Conservation (phyloP, 139 green algal genomes). For the Volvox africanus region DNA sequence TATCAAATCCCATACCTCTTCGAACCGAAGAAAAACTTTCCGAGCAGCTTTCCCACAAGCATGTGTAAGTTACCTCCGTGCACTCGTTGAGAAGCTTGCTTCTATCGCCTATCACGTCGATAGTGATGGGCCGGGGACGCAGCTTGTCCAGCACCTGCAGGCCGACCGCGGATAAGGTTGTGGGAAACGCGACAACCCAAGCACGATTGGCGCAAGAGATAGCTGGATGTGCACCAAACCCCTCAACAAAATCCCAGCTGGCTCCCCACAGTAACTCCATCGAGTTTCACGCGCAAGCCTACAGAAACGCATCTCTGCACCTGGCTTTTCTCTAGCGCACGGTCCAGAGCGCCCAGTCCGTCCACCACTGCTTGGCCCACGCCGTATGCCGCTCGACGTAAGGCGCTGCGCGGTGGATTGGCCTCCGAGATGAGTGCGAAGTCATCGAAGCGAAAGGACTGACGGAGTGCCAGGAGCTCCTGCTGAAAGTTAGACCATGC, state of each 20-base stretch:
- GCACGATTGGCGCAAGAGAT: no score
- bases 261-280: no score
- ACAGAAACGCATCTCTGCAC: neutral
- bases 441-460: constrained; percentile 78
- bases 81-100: constrained; percentile 27
- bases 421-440: constrained; percentile 63
- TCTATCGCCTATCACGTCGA: neutral
- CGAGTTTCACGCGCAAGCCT: neutral
- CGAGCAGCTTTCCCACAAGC: neutral
- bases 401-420: constrained; percentile 45
- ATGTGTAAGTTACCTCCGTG: neutral
- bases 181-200: no score
- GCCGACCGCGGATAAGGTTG: no score
- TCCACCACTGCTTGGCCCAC: constrained; percentile 28
- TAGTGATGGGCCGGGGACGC: neutral
- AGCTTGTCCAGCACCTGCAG: constrained; percentile 34
- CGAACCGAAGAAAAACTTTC: neutral
- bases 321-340: neutral
- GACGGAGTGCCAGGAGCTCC: constrained; percentile 75
- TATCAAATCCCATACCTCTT: no score
- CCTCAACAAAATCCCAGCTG: no score
- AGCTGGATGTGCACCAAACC: no score
- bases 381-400: constrained; percentile 40
- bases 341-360: constrained; percentile 26
- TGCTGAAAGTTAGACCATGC: constrained; percentile 43